Base-by-base conservation (phyloP, 768 basidiomycete genomes). In the Xanthoconium purpureum region DNA sequence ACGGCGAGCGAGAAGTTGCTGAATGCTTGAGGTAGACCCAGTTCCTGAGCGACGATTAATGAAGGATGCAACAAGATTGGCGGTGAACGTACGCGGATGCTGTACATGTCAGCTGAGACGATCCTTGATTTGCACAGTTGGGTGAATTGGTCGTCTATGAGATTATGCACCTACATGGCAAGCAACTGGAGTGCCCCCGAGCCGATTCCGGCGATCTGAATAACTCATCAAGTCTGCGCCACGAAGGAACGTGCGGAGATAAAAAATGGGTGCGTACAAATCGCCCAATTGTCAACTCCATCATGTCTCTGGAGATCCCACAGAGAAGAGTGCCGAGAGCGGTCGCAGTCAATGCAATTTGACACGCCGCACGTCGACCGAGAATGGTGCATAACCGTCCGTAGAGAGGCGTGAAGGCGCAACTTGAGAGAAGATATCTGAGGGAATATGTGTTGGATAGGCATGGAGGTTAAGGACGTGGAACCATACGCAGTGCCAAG, bases 321-420 rank as follows among this genome's bases (percentile, higher is more conserved):
- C 89, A 91, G 6, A 78, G 75, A 7, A 87, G 63, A 0, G 84
- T 83, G 4, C 90, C 90, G 0, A 85, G 36, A 10, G 72, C 78
- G 1, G 84, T 79, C 52, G 87, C 84, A 6, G 79, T 56, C 1
- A 90, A 70, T 1, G 88, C 89, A 0, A 76, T 73, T 54, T 84
- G 85, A 63, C 84, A 85, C 4, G 89, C 89, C 12, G 80, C 81
- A 48, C 81, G 77, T 15, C 89, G 74, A 6, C 89, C 89, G 67
- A 91, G 70, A 11, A 87, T 86, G 65, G 88, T 85, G 59, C 82
- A 87, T 6, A 92, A 75, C 4, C 89, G 81, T 24, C 89, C 89
- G 65, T 91, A 91, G 6, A 91, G 75, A 0, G 88, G 89, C 0
- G 89, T 91, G 59, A 91, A 91, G 3, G 89, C 88, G 68, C 86